Base-by-base conservation (phyloP, 2,329 filamentous ascomycete species). In the Periconia sp. region DNA sequence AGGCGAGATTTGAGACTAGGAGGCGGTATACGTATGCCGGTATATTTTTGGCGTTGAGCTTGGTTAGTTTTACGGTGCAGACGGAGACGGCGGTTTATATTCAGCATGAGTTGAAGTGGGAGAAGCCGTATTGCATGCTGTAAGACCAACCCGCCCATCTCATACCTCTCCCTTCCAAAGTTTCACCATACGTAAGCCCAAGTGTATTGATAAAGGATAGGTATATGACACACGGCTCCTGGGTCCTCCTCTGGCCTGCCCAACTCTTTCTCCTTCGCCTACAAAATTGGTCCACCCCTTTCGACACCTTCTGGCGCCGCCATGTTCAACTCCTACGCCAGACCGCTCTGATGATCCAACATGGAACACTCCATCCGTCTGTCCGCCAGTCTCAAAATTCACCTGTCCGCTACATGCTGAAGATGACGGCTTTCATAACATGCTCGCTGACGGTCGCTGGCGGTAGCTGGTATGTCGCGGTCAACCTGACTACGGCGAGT, bases 41-140 rank as follows among this genome's bases (percentile, higher is more conserved):
- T 37, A 82, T 91, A 55, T 96, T 96, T 71, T 79, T 99, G 48
- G 73, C 87, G 21, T 66, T 96, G 56, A 94, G 88, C 65, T 78
- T 99, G 63, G 75, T 95, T 46, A 87, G 88, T 64, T 99, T 99
- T 68, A 89, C 90, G 34, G 78, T 96, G 5, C 94, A 99, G 80
- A 97, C 94, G 3, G 92, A 97, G 77, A 90, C 95, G 40, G 92
- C 92, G 9, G 86, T 95, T 8, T 92, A 96, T 73, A 94, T 99
- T 48, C 92, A 97, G 74, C 86, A 92, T 68, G 85, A 94, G 47
- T 74, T 96, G 52, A 85, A 88, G 52, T 99, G 94, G 94, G 84
- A 95, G 74, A 99, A 99, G 76, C 89, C 94, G n/a, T 99, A 96
- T 75, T 95, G 90, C 78, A 99, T 99, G 94, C 83, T 99, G 79